These are phyloP conservation scores for Trapa bicornis DNA, from an alignment of 345 rosid genomes.

Conservation along the genomic window DNA sequence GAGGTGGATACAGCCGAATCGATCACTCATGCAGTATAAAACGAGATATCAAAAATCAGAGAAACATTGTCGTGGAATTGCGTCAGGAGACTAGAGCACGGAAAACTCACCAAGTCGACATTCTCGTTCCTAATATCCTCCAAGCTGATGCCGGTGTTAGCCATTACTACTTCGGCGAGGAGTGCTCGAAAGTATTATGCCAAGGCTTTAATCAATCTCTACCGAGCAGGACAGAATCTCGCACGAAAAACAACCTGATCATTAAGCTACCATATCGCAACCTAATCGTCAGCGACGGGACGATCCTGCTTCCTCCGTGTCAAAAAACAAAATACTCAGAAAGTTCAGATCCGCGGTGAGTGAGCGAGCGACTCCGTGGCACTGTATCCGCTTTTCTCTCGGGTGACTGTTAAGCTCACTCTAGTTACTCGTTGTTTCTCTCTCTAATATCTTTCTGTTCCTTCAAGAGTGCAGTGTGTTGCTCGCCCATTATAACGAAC, in stretches of 20 bases:
- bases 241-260: not conserved
- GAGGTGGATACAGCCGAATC: not conserved
- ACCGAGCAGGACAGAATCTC: not conserved
- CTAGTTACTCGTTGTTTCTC: not conserved
- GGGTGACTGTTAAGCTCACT: not conserved
- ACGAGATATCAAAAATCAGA: not conserved
- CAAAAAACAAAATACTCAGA: too few species aligned
- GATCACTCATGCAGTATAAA: not conserved
- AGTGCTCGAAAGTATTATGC: not conserved
- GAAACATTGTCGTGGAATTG: not conserved
- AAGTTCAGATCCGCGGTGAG: too few species aligned
- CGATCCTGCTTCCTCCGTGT: too few species aligned
- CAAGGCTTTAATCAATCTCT: not conserved
- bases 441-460: not conserved
- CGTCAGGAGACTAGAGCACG: not conserved
- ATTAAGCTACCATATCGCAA: too few species aligned
- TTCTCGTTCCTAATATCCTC: conserved; percentile 50
- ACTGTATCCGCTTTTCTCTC: not conserved
- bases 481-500: not conserved
- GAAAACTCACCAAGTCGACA: conserved; percentile 35
- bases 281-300: too few species aligned
- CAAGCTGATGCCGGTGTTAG: conserved; percentile 24
- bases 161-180: conserved; percentile 13
- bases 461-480: not conserved
- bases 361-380: too few species aligned